Percentiles rank a stretch among this genome's conserved stretches.
phyloP scores from a whole-genome alignment of 208 protist genomes.

The Phytomonas serpens region DNA sequence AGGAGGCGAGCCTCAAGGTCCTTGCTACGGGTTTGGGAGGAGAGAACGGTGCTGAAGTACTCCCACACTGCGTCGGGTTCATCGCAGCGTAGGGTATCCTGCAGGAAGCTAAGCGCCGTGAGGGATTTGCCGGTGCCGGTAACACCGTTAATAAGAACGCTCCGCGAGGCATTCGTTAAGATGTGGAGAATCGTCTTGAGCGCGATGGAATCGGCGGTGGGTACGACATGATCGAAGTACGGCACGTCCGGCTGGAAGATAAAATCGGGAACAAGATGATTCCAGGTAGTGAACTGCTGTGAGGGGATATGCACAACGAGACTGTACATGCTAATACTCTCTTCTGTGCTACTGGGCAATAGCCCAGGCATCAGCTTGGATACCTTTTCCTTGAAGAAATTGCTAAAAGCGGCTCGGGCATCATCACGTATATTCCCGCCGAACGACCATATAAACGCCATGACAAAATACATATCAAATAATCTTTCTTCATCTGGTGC shows the following conservation, averaged over 20 bases:
- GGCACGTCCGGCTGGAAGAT: constrained; percentile 68
- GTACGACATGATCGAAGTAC: constrained; percentile 95
- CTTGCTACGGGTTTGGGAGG: constrained; percentile 87
- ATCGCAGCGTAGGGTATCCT: constrained; percentile 50
- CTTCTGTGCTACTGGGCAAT: constrained; percentile 12
- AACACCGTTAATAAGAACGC: constrained; percentile 91
- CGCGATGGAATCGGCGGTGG: constrained; percentile 90
- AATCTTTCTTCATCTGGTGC: constrained; percentile 46
- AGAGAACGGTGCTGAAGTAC: constrained; percentile 89
- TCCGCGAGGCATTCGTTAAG: constrained; percentile 48
- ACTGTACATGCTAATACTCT: constrained; percentile 84
- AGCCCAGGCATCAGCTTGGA: constrained; percentile 47
- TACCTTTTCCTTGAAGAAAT: constrained; percentile 69
- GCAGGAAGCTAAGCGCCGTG: constrained; percentile 63
- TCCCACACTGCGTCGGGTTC: constrained; percentile 74
- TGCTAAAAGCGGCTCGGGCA: constrained; percentile 82
- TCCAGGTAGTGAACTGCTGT: constrained; percentile 86
- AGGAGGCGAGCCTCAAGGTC: constrained; percentile 93
- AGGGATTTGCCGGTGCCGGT: constrained; percentile 95
- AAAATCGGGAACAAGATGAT: constrained; percentile 88
- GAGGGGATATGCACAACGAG: constrained; percentile 88
- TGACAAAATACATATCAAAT: constrained; percentile 93
- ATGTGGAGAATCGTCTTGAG: constrained; percentile 75
- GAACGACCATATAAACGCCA: constrained; percentile 95
- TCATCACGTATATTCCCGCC: constrained; percentile 91